Base-by-base conservation (phyloP, 495 filamentous ascomycete species). In the Penicillium flavigenum region DNA sequence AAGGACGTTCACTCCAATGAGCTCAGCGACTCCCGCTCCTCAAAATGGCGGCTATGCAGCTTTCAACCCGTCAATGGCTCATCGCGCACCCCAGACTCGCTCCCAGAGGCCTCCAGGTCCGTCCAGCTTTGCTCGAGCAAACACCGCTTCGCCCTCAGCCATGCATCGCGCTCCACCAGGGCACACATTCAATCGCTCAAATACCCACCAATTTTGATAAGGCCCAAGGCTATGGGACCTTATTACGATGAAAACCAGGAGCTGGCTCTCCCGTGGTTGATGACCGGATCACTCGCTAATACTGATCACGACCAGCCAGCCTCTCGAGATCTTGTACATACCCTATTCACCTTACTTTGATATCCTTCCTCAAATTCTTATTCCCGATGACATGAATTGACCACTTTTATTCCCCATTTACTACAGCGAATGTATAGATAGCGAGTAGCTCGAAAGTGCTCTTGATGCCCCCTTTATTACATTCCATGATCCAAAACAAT, bases 161-260 rank as follows among this genome's bases (percentile, higher is more conserved):
- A 67, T 67, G 60, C 57, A 65, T 45, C 66, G 66, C 4, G 64
- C 61, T 19, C 59, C 64, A 19, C 66, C 66, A n/a, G 57, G 62
- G 24, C 55, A 69, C 32, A 54, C 51, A 1, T 63, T 69, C 44
- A 64, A 60, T 20, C 66, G 66, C 16, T 51, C 66, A 29, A 58
- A 69, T 27, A 69, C 66, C 8, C 55, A 67, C 31, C 66, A 63
- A 47, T 67, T 60, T 27, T 69, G 52, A 69, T 46, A 29, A 36
- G 34, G 39, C 20, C 17, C 6, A 12, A 49, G 19, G 39, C 1
- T 16, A 17, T 29, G 31, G 38, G 39, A 16, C 17, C 10, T 54
- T 38, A 34, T 58, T 58, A 64, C 42, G 59, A 69, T 38, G 26
- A 47, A 52, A 20, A 47, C 47, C 44, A 48, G 54, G 27, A 67